Evolutionary conservation across 1,284 basidiomycete species (phyloP), one percentile per base, ranked within the genome.

Genomic region (Phaffia rhodozyma): DNA sequence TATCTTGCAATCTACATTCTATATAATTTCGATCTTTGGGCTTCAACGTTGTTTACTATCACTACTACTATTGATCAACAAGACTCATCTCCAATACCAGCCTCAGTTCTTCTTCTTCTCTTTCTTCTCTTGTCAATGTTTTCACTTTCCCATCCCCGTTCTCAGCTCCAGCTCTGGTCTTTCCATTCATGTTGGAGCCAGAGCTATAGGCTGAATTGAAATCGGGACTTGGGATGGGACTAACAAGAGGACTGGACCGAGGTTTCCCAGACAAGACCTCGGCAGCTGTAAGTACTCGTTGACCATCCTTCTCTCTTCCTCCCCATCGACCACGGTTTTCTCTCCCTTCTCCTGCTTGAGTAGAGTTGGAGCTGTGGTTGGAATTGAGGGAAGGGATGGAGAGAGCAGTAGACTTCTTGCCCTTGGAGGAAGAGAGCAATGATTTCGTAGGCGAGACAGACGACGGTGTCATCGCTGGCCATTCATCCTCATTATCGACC

Each of bases 51-150:
- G 7, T 16, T 2, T 16, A 43, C 38, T 43, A 7, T 7, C 5
- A 43, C 16, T 43, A 43, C 16, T 11, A 43, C 38, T 49, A 65
- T 7, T 32, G 47, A 29, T 65, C 63, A 47, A 54, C 23, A 13
- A 65, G 43, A 30, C 54, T 57, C 63, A 65, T 51, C 59, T 65
- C 63, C 11, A 65, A 49, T 38, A 65, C 63, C 23, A 59, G 34
- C 48, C 58, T 38, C 6, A 65, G n/a, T 59, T 65, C 58, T 43
- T 65, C 63, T 25, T 60, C 63, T 30, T 65, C 63, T 29, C 49
- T 27, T 50, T 60, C 55, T 43, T 60, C 63, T 13, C 53, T n/a
- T 29, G 49, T 61, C 55, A 59, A 27, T 51, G 25, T 16, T 32
- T 34, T 38, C 38, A 11, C 7, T 43, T 43, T 43, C 13, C 38